Evolutionary conservation across 768 basidiomycete genomes (phyloP).

Genomic region (Nidularia pulvinata): DNA sequence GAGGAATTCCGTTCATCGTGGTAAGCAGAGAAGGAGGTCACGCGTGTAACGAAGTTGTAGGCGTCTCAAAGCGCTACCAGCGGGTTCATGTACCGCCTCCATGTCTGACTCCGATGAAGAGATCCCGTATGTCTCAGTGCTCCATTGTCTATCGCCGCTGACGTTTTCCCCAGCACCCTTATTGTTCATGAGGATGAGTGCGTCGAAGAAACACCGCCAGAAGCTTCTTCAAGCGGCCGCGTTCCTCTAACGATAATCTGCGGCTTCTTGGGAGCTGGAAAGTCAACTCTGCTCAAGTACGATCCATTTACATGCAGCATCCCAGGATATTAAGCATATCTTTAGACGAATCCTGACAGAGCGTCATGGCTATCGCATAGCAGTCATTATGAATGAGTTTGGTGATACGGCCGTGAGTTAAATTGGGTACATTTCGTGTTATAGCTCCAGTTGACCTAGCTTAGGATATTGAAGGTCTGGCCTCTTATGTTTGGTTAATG

Average conservation of each 20-base stretch:
- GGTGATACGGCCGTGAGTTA: slow-evolving; percentile 86
- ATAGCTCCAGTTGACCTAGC: slow-evolving; percentile 6
- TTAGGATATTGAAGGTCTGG: slow-evolving; percentile 90
- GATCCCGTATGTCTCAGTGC: slow-evolving; percentile 43
- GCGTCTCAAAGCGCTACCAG: too few relatives aligned
- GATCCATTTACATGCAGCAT: slow-evolving; percentile 14
- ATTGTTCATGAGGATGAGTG: background rate
- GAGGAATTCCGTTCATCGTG: slow-evolving; percentile 7
- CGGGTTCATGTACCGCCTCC: too few relatives aligned
- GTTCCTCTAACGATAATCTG: slow-evolving; percentile 95
- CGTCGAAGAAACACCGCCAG: slow-evolving; percentile 18
- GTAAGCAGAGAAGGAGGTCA: background rate
- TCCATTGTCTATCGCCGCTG: background rate
- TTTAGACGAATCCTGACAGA: slow-evolving; percentile 86
- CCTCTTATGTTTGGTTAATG: too few relatives aligned
- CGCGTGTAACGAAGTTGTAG: background rate
- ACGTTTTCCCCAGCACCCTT: background rate
- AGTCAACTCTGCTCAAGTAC: slow-evolving; percentile 88
- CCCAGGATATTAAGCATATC: slow-evolving; percentile 1
- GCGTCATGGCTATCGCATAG: slow-evolving; percentile 93
- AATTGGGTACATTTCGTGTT: background rate
- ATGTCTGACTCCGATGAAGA: slow-evolving; percentile 55
- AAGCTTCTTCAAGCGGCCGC: slow-evolving; percentile 14
- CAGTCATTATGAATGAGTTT: slow-evolving; percentile 99
- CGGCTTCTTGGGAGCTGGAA: slow-evolving; percentile 94